Base-by-base conservation (phyloP, 2,329 filamentous ascomycete genomes). In the Clonostachys rhizophaga region DNA sequence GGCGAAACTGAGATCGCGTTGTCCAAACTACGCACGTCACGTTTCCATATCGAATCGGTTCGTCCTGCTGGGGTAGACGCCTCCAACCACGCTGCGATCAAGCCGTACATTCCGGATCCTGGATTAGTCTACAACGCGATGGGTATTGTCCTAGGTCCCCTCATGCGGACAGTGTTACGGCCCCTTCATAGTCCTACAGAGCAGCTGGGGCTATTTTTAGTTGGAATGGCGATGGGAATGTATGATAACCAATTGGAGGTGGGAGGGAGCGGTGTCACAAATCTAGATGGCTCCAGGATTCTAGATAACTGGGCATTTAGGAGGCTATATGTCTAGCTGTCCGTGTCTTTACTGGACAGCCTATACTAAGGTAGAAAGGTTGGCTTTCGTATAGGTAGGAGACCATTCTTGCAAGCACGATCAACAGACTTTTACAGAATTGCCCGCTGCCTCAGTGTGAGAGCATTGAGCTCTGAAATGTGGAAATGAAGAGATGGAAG, bases 1-100 rank as follows among this genome's bases (percentile, higher is more conserved):
- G 87, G 87, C 12, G 72, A 81, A 58, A 76, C 79, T 0, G 87
- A 91, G 63, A 53, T 70, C 2, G 63, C 69, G 2, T 72, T 91
- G 2, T 70, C 84, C 2, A 70, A 73, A 0, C 61, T 89, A 52
- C 71, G 68, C 33, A 70, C 78, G 2, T 6, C 36, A 39, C 36
- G 36, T 14, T 39, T 39, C 36, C 14, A 14, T 3, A 16, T 39
- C 36, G 76, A 78, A 53, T 79, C 75, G 10, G 67, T 84, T 7
- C 73, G 87, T 0, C 83, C 86, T 0, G 79, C 58, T 0, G 76
- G 66, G 8, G 77, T 90, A 11, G 86, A 90, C 51, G 49, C 55
- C 3, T 43, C 51, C 5, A 50, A 45, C 2, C 79, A 79, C 51
- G 51, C 55, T 2, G 64, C 66, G 12, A 68, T 77, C 49, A 55